phyloP scores from a whole-genome alignment of 257 asterid genomes.

The Coffea eugenioides region DNA sequence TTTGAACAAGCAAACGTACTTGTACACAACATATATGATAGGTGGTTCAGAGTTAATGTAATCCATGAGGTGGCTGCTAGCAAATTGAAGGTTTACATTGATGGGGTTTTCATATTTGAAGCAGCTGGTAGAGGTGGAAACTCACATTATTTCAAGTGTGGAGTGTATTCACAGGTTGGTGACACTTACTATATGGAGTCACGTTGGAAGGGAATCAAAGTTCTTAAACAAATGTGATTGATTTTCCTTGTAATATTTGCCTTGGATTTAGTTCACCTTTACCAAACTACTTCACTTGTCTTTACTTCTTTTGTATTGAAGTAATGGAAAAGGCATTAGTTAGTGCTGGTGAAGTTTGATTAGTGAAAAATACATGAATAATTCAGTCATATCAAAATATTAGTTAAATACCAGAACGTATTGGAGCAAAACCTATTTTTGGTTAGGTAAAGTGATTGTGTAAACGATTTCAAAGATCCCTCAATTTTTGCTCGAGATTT shows the following conservation, averaged over 20 bases:
- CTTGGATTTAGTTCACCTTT: background rate
- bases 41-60: slow-evolving; percentile 36
- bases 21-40: slow-evolving; percentile 16
- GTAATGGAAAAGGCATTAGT: no score
- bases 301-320: background rate
- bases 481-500: no score
- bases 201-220: slow-evolving; percentile 33
- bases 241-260: background rate
- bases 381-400: no score
- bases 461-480: background rate
- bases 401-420: no score
- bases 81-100: slow-evolving; percentile 19
- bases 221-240: slow-evolving; percentile 21
- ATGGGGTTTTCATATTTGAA: slow-evolving; percentile 21
- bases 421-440: no score
- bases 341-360: background rate
- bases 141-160: slow-evolving; percentile 34
- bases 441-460: background rate
- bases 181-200: slow-evolving; percentile 37
- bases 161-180: slow-evolving; percentile 35
- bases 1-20: slow-evolving; percentile 6
- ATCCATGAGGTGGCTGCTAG: slow-evolving; percentile 31
- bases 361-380: background rate
- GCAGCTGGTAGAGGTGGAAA: slow-evolving; percentile 28
- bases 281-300: background rate